Conservation (phyloP, 345 rosid genomes). For the Clarkia xantiana region DNA sequence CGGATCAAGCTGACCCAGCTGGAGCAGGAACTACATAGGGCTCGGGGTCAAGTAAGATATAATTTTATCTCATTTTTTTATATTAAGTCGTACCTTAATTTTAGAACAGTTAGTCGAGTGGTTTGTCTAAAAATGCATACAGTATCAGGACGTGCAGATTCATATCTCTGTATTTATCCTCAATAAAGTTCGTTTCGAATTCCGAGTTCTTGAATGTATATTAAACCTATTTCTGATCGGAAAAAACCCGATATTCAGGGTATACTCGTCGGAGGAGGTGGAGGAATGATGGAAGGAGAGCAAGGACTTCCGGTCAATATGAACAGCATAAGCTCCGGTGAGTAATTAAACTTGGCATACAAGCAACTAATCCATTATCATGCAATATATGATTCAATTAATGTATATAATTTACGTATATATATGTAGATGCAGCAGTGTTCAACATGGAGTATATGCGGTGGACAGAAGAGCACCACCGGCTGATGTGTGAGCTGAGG, state of each 20-base stretch:
- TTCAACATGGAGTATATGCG: constrained; percentile 82
- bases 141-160: too few species aligned
- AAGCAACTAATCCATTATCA: too few species aligned
- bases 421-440: constrained; percentile 42
- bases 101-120: too few species aligned
- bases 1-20: constrained; percentile 83
- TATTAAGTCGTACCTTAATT: too few species aligned
- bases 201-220: too few species aligned
- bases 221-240: background rate
- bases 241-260: constrained; percentile 34
- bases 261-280: constrained; percentile 53
- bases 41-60: constrained; percentile 56
- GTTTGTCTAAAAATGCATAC: too few species aligned
- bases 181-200: too few species aligned
- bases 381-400: too few species aligned
- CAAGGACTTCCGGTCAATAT: constrained; percentile 56
- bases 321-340: constrained; percentile 51
- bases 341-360: too few species aligned
- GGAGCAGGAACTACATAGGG: constrained; percentile 90
- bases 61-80: too few species aligned
- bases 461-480: constrained; percentile 88
- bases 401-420: background rate
- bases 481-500: constrained; percentile 65
- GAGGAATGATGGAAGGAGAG: constrained; percentile 36
- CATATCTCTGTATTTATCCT: too few species aligned